phyloP scores from a whole-genome alignment of 2,329 filamentous ascomycete genomes.

The Emergomyces africanus region DNA sequence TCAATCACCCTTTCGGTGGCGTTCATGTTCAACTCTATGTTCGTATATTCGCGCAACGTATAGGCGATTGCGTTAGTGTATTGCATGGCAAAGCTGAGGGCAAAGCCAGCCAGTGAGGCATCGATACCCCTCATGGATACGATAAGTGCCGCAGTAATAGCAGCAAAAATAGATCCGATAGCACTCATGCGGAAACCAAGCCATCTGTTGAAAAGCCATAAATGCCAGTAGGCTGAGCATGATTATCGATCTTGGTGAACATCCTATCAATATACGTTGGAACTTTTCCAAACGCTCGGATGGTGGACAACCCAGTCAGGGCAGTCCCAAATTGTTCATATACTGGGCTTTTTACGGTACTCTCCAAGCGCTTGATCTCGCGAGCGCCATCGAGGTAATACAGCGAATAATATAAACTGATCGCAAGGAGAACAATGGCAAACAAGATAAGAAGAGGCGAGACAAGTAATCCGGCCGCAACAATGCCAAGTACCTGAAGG shows the following conservation, averaged over 20 bases:
- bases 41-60: slow-evolving; percentile 55
- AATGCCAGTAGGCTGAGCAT: slow-evolving; percentile 53
- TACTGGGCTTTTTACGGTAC: slow-evolving; percentile 62
- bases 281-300: slow-evolving; percentile 60
- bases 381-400: slow-evolving; percentile 58
- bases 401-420: slow-evolving; percentile 46
- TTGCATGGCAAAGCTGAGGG: slow-evolving; percentile 58
- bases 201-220: slow-evolving; percentile 66
- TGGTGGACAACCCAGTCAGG: slow-evolving; percentile 59
- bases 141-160: slow-evolving; percentile 51
- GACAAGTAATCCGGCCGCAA: slow-evolving; percentile 54
- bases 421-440: slow-evolving; percentile 43
- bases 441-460: slow-evolving; percentile 54
- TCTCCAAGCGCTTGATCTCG: slow-evolving; percentile 66
- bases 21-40: slow-evolving; percentile 67
- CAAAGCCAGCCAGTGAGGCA: slow-evolving; percentile 61
- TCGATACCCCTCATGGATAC: slow-evolving; percentile 50
- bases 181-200: slow-evolving; percentile 59
- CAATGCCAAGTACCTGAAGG: slow-evolving; percentile 51
- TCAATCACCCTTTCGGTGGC: slow-evolving; percentile 63
- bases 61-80: slow-evolving; percentile 53
- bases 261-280: slow-evolving; percentile 56
- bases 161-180: slow-evolving; percentile 56
- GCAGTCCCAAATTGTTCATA: slow-evolving; percentile 69
- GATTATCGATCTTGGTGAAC: slow-evolving; percentile 56